Base-by-base conservation (phyloP, 108 stramenopile species). In the Skeletonema menzelii region DNA sequence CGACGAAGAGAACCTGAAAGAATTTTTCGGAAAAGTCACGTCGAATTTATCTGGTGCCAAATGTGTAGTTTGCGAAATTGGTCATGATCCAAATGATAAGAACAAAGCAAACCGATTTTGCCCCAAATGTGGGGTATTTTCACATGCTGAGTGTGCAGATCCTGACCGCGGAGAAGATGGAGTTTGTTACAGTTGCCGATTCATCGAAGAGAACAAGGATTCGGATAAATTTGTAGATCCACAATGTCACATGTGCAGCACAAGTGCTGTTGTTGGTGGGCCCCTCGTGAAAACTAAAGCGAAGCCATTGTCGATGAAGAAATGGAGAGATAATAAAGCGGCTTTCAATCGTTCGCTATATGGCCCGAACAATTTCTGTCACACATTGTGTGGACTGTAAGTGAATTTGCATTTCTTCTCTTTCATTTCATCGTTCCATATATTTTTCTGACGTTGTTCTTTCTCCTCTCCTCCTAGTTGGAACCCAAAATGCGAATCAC, bases 341-440 rank as follows among this genome's bases (percentile, higher is more conserved):
- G 53, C 67, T 60, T 90, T 70, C 55, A 63, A 91, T 15, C 80
- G 75, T 34, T 78, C 90, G 2, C 74, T 87, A 13, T 95, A 89
- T 64, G 85, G 77, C 19, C 65, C 68, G 40, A 71, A 70, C 28
- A 60, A 84, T 8, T 95, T 86, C 77, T 72, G 80, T 32, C 94
- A 95, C 70, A 61, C 84, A 26, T 3, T 87, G 11, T 95, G 94
- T 79, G 87, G 81, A 57, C 73, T 85, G 93, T 92, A 76, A 88
- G 92, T 90, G 20, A 14, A 55, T 57, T 4, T 31, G 30, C 59
- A 31, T 76, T 7, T 17, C 42, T 30, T 32, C 31, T 4, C 3
- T 17, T 22, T 64, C 19, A 63, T 42, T 38, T 13, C 37, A 11
- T 69, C 44, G 37, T 59, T 32, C 12, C 15, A 31, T 47, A 59